Base-by-base conservation (phyloP, 2,329 filamentous ascomycete genomes). In the Boeremia exigua region DNA sequence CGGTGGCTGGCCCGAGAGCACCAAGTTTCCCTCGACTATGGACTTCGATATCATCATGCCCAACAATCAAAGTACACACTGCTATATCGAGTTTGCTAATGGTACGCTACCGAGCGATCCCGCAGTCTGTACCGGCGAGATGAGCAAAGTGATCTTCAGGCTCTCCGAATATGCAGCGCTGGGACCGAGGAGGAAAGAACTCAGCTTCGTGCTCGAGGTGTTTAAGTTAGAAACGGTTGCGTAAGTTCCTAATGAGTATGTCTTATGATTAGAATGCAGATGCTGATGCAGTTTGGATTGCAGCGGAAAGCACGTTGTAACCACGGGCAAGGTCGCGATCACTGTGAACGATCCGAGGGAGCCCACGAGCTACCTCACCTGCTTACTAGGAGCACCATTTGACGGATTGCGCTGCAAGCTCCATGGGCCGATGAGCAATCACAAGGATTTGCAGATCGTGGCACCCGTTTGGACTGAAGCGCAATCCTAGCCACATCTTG, bases 11-110 rank as follows among this genome's bases (percentile, higher is more conserved):
- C 67, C 69, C 8, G 48, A 51, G 0, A n/a, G 28, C 15, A 30
- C 38, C 7, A 42, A 49, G 9, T 73, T 68, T 60, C 45, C 64
- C 34, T 63, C 58, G 6, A 66, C 65, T 10, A 61, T 73, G 37
- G 49, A 56, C 44, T 72, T 72, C 36, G 60, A 57, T 17, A 30
- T 71, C 12, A 8, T 60, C 15, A 28, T 67, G 30, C 54, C 60
- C 3, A 25, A 55, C 37, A 28, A 55, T 40, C 34, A 37, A n/a
- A 49, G 10, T 28, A 30, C 25, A 7, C 57, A 48, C 17, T 66
- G 68, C 52, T 43, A 50, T 25, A 49, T 36, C 11, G 44, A 25
- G 3, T 69, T 58, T 37, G 15, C 36, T 0, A 63, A 65, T 10
- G 56, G 60, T 4, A 63, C 62, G 14, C 42, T 67, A 1, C 61